Conservation (phyloP, 2,329 filamentous ascomycete genomes). For the Coniochaeta prunicola region DNA sequence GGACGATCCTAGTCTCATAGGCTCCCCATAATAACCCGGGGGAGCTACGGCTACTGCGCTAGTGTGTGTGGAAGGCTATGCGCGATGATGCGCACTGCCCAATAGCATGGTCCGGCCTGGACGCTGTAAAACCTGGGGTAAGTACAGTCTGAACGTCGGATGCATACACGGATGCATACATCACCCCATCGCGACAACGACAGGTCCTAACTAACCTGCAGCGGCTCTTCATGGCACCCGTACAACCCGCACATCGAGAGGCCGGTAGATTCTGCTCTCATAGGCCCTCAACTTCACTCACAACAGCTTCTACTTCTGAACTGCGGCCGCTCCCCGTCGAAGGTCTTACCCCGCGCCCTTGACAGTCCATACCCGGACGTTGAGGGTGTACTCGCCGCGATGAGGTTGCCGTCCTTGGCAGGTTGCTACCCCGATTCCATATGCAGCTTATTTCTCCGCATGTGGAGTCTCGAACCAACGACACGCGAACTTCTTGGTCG, state of each 20-base stretch:
- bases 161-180: background rate
- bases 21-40: background rate
- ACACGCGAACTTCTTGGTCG: background rate
- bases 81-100: background rate
- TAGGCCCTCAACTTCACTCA: background rate
- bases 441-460: conserved; percentile 1
- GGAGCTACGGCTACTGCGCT: background rate
- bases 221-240: background rate
- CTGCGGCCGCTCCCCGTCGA: background rate
- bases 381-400: background rate
- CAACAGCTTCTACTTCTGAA: background rate
- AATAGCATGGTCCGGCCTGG: background rate
- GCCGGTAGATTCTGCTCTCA: background rate
- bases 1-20: background rate
- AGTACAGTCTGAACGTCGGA: background rate
- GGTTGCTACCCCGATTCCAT: background rate
- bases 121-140: background rate
- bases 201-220: background rate
- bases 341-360: background rate
- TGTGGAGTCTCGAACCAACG: background rate
- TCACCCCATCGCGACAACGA: background rate
- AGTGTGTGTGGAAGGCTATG: background rate
- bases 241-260: background rate
- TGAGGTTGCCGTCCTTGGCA: background rate
- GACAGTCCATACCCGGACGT: background rate